Base-by-base conservation (phyloP, 225 moss, liverwort and hornwort genomes). In the Takakia lepidozioides region DNA sequence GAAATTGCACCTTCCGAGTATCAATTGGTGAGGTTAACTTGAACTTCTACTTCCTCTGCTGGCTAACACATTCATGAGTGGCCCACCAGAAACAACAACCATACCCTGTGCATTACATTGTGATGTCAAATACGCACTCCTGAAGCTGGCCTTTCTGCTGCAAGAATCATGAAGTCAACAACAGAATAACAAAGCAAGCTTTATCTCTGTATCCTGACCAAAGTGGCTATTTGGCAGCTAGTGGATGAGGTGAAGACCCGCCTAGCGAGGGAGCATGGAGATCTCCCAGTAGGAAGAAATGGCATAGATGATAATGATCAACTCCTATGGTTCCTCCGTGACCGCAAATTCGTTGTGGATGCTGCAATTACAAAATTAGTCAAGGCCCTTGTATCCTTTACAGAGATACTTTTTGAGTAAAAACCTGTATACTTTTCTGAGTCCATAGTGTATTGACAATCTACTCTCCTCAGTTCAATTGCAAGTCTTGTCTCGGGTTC, bases 291-390 rank as follows among this genome's bases (percentile, higher is more conserved):
- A 37, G 87, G 80, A 38, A 80, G 73, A 57, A 74, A 87, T 55
- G 83, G 87, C 54, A 66, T 76, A 38, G 83, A 83, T 35, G 80
- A 87, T 30, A 51, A 60, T 19, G 71, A 59, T 30, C 61, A 80
- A 16, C 64, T 87, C 50, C 55, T 76, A 7, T 87, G 83, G 87
- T 87, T 87, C 59, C 68, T 87, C 42, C 72, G 73, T 18, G 87
- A 87, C 61, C 71, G 83, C 37, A 80, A 83, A 55, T 76, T 75
- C 21, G 71, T 80, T 18, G 71, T 87, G 34, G 76, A 74, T 43
- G 76, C 68, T 15, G 73, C 87, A 25, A 74, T 77, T 46, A 51
- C 80, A 11, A 87, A 87, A 64, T 47, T 83, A 34, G 60, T 68
- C 21, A 69, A 58, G 61, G 29, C 76, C 45, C 66, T 87, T 51